Base-by-base conservation (phyloP, 805 yeast genomes). In the Kurtzmaniella cleridarum region DNA sequence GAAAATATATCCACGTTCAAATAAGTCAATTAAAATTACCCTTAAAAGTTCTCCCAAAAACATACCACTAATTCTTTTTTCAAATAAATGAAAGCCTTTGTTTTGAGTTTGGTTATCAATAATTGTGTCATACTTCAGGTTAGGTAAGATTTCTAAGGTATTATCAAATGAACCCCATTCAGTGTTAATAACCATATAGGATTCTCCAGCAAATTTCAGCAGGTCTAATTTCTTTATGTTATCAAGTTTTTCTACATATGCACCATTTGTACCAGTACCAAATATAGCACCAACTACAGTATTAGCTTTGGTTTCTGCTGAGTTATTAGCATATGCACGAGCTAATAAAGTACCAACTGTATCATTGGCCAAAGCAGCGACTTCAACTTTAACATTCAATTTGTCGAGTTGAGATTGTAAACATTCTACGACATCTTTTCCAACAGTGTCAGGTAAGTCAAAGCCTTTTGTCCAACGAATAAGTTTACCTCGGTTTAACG, bases 111-210 rank as follows among this genome's bases (percentile, higher is more conserved):
- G 73, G 24, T 65, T 58, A 59, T 91, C 95, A 47, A 91, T 78
- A 20, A 64, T 69, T 35, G 66, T 60, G 65, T 91, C 98, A 59
- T 80, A 90, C 43, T 78, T 75, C 3, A 95, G 85, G 35, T 69
- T 74, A 43, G 97, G 97, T 46, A 91, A 69, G 30, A 79, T 69
- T 48, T 77, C 71, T 44, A 89, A 71, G 16, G 78, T 81, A 56
- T 91, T 91, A 63, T 91, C 98, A 54, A 90, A 91, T 32, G 96
- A 88, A 46, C 98, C 98, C 96, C 98, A 93, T 64, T 93, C 98
- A 34, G 96, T 90, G 66, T 90, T 90, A 51, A 90, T 75, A 46
- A 88, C 84, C 96, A 90, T 90, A 2, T 71, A 68, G 38, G 73
- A 70, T 27, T 78, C 81, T 27, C 66, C 62, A 2, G 74, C 70